These are phyloP conservation scores for Pseudisothecium myosuroides DNA, from an alignment of 225 moss, liverwort and hornwort genomes.

Conservation along the genomic window DNA sequence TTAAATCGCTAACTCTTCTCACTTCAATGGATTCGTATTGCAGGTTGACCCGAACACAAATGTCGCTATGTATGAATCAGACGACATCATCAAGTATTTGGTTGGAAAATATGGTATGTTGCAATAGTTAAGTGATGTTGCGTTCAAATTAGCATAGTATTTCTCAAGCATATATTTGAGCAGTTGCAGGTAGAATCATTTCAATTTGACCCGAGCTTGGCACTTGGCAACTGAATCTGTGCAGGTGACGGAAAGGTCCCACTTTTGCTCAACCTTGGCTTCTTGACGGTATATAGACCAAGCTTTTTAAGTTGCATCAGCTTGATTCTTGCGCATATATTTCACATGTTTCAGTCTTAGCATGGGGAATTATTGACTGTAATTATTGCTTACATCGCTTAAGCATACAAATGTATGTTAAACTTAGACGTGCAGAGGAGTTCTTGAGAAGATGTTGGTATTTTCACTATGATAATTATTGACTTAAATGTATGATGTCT, in stretches of 20 bases:
- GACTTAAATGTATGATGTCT: background rate
- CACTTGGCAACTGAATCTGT: background rate
- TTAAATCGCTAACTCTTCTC: background rate
- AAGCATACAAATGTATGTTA: background rate
- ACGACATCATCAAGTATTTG: conserved; percentile 91
- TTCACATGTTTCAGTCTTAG: background rate
- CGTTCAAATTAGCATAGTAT: background rate
- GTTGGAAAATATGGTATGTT: conserved; percentile 80
- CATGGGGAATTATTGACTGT: background rate
- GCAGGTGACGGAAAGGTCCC: conserved; percentile 98
- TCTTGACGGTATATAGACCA: conserved; percentile 41
- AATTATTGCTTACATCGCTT: background rate
- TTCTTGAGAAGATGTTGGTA: background rate
- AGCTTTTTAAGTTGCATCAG: background rate
- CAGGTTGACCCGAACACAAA: conserved; percentile 97
- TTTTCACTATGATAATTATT: background rate
- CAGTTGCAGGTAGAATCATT: background rate
- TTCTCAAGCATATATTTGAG: background rate
- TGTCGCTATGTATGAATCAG: conserved; percentile 90
- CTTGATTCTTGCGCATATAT: background rate
- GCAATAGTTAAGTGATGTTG: background rate
- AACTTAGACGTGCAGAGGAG: background rate
- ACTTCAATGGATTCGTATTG: background rate
- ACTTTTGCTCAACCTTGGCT: conserved; percentile 64
- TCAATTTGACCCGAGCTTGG: background rate